Evolutionary conservation across 352 stramenopile species (phyloP), one percentile per base, ranked within the genome.

Genomic region (Phytophthora ohioensis): DNA sequence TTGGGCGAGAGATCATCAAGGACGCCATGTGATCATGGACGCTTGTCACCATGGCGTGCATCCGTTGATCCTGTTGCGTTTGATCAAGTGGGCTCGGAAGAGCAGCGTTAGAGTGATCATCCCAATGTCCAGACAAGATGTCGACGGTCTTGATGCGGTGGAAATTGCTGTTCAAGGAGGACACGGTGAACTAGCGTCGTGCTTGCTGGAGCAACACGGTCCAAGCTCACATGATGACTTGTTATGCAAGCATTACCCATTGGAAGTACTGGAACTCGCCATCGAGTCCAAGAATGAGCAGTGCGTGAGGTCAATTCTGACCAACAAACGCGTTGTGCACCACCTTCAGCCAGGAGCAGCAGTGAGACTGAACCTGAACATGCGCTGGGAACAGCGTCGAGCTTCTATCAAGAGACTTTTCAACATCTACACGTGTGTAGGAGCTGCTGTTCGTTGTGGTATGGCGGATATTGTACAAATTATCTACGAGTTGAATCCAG

Each of bases 1-100:
- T 42, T 72, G 57, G 57, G 56, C 56, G 15, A 62, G 47, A 39
- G 49, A 67, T 42, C 12, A 21, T 15, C 21, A 15, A 31, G 15
- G 54, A 54, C 64, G 64, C 3, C 56, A 71, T 55, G 64, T 61
- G n/a, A 61, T 71, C n/a, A 71, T 67, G 64, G 41, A 67, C 31
- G 64, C 47, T 34, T 71, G 64, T 27, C 12, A 52, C 9, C 15
- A 35, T 5, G 56, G 64, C 3, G 64, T 66, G 17, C 55, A 71
- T 21, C 38, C 41, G 0, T 38, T 41, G 0, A 56, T 71, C 4
- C 45, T 72, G 17, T 35, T 27, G 2, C 64, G 64, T 2, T 10
- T 71, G 5, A 32, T 71, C 32, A 71, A 71, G 32, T 71, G 57
- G 57, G 49, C 64, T n/a, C 53, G 46, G 15, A 71, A 52, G 30